These are phyloP conservation scores for Juglanconis sp. DNA, from an alignment of 2,329 filamentous ascomycete genomes.

Conservation along the genomic window DNA sequence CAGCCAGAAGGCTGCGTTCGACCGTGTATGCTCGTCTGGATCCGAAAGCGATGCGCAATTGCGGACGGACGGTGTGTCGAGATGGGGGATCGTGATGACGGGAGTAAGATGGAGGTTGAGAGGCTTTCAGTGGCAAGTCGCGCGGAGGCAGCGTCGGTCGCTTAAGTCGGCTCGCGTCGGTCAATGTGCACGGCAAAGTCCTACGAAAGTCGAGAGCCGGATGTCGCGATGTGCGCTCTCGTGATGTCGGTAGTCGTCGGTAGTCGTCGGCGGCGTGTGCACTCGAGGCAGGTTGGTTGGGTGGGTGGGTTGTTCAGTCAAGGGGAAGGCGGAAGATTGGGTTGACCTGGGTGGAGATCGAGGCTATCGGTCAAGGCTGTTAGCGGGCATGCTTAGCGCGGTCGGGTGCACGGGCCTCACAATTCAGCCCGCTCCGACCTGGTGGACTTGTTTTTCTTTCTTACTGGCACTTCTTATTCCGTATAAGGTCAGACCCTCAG, in stretches of 20 bases:
- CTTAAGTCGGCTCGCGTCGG: background rate
- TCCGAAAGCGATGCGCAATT: conserved; percentile 2
- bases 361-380: background rate
- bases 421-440: background rate
- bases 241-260: background rate
- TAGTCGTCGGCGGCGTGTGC: background rate
- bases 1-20: conserved; percentile 7
- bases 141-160: conserved; percentile 11
- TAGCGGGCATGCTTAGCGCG: background rate
- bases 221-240: conserved; percentile 1
- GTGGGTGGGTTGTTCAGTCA: background rate
- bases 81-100: conserved; percentile 3
- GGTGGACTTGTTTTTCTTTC: background rate
- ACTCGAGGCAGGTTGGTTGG: background rate
- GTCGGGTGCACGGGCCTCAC: background rate
- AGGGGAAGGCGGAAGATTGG: background rate
- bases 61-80: background rate
- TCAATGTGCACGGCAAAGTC: conserved; percentile 6
- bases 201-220: background rate
- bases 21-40: background rate
- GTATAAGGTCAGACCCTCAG: too few relatives aligned
- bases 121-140: conserved; percentile 8
- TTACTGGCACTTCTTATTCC: background rate
- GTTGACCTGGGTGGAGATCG: background rate
- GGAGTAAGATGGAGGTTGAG: background rate